Evolutionary conservation across 352 stramenopile species (phyloP).

Genomic region (Globisporangium camurandrum): DNA sequence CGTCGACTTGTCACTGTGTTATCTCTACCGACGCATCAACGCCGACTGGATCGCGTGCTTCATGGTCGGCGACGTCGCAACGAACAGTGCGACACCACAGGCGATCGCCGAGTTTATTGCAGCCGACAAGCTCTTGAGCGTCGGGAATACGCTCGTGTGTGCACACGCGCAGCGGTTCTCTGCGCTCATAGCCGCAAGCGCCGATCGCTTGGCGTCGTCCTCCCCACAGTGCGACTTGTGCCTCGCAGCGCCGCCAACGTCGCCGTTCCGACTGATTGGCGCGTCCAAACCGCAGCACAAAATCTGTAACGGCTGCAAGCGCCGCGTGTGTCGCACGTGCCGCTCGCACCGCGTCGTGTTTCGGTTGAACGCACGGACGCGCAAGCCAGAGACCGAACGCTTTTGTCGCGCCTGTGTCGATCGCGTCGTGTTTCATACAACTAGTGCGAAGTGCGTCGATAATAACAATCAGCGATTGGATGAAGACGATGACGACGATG

Average conservation of each 20-base stretch:
- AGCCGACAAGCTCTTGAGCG: slow-evolving; percentile 37
- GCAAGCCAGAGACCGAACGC: too few relatives aligned
- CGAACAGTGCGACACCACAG: slow-evolving; percentile 28
- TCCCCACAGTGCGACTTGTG: slow-evolving; percentile 44
- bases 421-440: slow-evolving; percentile 21
- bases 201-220: slow-evolving; percentile 22
- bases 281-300: slow-evolving; percentile 23
- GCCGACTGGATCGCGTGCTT: slow-evolving; percentile 50
- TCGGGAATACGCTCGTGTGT: slow-evolving; percentile 32
- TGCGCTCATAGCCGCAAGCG: slow-evolving; percentile 28
- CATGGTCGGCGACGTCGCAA: slow-evolving; percentile 38
- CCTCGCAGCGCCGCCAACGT: slow-evolving; percentile 21
- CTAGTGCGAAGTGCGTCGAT: slow-evolving; percentile 2
- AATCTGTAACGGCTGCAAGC: slow-evolving; percentile 48
- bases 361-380: too few relatives aligned
- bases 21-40: slow-evolving; percentile 48
- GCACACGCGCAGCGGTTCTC: slow-evolving; percentile 51
- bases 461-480: too few relatives aligned
- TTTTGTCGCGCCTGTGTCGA: slow-evolving; percentile 52
- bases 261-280: slow-evolving; percentile 20
- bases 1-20: slow-evolving; percentile 45
- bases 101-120: slow-evolving; percentile 34
- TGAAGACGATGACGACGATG: too few relatives aligned
- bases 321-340: too few relatives aligned
- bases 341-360: too few relatives aligned